Evolutionary conservation across 2,329 filamentous ascomycete genomes (phyloP), one percentile per base, ranked within the genome.

Genomic region (Xylariaceae sp.): DNA sequence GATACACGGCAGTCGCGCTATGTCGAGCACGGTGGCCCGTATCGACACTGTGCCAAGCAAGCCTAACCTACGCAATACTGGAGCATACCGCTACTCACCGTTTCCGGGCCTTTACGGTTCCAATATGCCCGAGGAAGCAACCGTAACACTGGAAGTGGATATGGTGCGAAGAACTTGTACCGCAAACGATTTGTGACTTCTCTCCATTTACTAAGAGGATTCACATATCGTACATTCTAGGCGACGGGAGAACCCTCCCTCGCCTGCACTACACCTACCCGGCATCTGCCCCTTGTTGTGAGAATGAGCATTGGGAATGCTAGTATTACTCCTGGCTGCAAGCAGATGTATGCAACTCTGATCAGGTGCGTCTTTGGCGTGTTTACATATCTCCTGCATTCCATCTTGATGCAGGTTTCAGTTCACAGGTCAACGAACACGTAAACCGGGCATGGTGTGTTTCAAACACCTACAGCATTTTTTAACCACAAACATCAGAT

Each of bases 371-470:
- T 35, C 38, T 21, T 14, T 22, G 27, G 25, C 23, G 22, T 43
- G 45, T 42, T 34, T 46, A 21, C n/a, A 19, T 39, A 23, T 44
- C 40, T 40, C 37, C 47, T 32, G 41, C 44, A 45, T 50, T 50
- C 44, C 47, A 22, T 44, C 42, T 37, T 47, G 40, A 50, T 32
- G 45, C 45, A 48, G 43, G 50, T 53, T 51, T 49, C 45, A 45
- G 40, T 39, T 39, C 25, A 27, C 19, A 33, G 17, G 27, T 40
- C 22, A 29, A 34, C 17, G 36, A 23, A 23, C 45, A 43, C 45
- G 39, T 43, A 37, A 44, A 29, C 46, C 22, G 41, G 48, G 45
- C 45, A 51, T 51, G 51, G 22, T 39, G 27, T 53, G 51, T 54
- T 48, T 54, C 47, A 43, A 47, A 22, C 39, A 29, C 34, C 36